Evolutionary conservation across 306 rosid species (phyloP), one percentile per base, ranked within the genome.

Genomic region (Crataegus laevigata): DNA sequence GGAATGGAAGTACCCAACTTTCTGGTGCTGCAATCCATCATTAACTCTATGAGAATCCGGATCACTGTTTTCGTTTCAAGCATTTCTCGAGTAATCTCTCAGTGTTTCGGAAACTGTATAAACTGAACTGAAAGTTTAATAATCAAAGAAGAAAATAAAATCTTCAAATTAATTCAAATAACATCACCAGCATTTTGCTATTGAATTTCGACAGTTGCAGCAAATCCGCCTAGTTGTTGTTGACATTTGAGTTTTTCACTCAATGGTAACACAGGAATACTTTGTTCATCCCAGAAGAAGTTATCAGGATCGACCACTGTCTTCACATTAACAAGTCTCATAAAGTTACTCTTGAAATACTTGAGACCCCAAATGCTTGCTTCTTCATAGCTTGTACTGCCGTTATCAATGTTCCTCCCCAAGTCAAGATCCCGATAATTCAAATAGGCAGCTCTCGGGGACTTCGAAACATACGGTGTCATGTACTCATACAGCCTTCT

Each of bases 261-360:
- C 19, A 18, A 58, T 9, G 64, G 64, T 9, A 11, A 11, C 64
- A 24, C 64, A 58, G 93, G 93, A 19, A 90, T 90, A 66, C 96
- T 90, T 75, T 90, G 96, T 58, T 88, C 96, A 75, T 90, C 89
- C 76, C 96, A 80, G 72, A 90, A 90, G 81, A 90, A 88, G 65
- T 90, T 88, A 15, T 79, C 90, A 14, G 96, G 96, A 75, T 90
- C 96, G 50, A 88, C 89, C 66, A 62, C 82, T 13, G 86, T 86
- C 85, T 90, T 90, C 22, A 90, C 83, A 68, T 78, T 82, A 73
- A 85, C 88, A 83, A 88, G 72, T 74, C 83, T 83, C 57, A 70
- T 66, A 70, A 90, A 90, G 61, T 90, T 90, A 34, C 84, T 84
- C 81, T 87, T 90, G 78, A 86, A 90, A 79, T 90, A 90, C 90